Percentiles rank a stretch among this genome's conserved stretches.
Evolutionary conservation across 768 basidiomycete species (phyloP).

Genomic region (Xerocomus brunneocitrinus): DNA sequence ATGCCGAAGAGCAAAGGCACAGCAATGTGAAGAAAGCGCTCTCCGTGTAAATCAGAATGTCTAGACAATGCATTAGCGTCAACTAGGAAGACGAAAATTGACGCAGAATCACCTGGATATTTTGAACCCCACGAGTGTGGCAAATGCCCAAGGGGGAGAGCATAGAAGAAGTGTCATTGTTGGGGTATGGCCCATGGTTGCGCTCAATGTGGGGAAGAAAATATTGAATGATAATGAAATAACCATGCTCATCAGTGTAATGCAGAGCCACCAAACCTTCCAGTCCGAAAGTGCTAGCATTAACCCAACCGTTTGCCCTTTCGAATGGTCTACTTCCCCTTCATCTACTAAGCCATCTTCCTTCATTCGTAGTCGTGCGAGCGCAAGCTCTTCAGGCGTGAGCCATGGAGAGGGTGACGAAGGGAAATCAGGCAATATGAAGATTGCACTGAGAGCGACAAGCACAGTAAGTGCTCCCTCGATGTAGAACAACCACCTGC

Average conservation of each 20-base stretch:
- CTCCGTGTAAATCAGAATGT: constrained; percentile 66
- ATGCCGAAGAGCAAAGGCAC: constrained; percentile 54
- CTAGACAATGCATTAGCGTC: constrained; percentile 26
- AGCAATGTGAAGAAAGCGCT: constrained; percentile 67
- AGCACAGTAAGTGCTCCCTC: constrained; percentile 55
- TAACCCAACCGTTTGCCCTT: constrained; percentile 42
- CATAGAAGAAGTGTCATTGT: constrained; percentile 70
- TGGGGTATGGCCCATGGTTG: constrained; percentile 63
- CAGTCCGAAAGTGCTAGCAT: constrained; percentile 62
- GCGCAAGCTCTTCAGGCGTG: constrained; percentile 47
- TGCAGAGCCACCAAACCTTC: constrained; percentile 80
- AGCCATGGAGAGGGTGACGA: constrained; percentile 57
- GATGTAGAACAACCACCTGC: constrained; percentile 70
- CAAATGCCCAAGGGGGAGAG: constrained; percentile 63
- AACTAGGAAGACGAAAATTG: not conserved
- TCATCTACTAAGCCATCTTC: constrained; percentile 61
- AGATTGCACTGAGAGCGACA: constrained; percentile 49
- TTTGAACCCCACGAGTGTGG: constrained; percentile 52
- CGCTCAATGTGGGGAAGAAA: constrained; percentile 73
- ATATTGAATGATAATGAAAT: constrained; percentile 72
- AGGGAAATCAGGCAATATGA: constrained; percentile 74
- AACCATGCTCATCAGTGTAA: constrained; percentile 53
- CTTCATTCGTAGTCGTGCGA: constrained; percentile 56
- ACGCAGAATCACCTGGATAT: constrained; percentile 39
- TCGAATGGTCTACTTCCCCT: constrained; percentile 34